Percentiles rank a stretch among this genome's conserved stretches.
Evolutionary conservation across 2,329 filamentous ascomycete genomes (phyloP).

Genomic region (Decorospora gaudefroyi): DNA sequence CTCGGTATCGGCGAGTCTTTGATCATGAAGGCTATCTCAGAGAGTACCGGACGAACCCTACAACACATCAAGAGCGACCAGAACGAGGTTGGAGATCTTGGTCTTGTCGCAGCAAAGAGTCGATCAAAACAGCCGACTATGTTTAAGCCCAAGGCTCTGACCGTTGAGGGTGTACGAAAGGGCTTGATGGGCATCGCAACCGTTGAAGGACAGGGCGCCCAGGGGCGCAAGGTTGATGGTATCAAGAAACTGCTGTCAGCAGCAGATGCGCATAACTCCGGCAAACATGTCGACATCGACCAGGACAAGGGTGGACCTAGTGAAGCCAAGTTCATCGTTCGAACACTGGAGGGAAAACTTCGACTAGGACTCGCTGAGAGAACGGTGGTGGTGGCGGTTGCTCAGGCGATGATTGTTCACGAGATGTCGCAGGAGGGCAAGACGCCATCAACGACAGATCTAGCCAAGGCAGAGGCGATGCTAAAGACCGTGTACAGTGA

Average conservation of each 20-base stretch:
- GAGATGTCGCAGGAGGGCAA: slow-evolving; percentile 74
- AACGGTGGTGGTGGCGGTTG: slow-evolving; percentile 86
- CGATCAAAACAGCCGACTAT: slow-evolving; percentile 94
- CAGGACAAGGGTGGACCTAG: slow-evolving; percentile 93
- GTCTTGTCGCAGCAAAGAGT: slow-evolving; percentile 93
- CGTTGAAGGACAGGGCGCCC: slow-evolving; percentile 81
- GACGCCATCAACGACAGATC: slow-evolving; percentile 71
- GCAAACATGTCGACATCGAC: slow-evolving; percentile 74
- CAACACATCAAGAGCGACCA: slow-evolving; percentile 93
- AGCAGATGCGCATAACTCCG: slow-evolving; percentile 72
- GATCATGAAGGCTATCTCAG: slow-evolving; percentile 98
- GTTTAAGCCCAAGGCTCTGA: slow-evolving; percentile 95
- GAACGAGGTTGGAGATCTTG: slow-evolving; percentile 93
- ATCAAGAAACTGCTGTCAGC: slow-evolving; percentile 97
- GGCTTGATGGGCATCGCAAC: slow-evolving; percentile 88
- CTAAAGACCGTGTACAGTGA: slow-evolving; percentile 96
- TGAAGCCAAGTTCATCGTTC: slow-evolving; percentile 91
- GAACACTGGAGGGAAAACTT: slow-evolving; percentile 93
- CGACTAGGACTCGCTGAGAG: slow-evolving; percentile 88
- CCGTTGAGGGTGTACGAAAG: slow-evolving; percentile 82
- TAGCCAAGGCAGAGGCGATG: slow-evolving; percentile 81
- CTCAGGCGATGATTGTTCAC: slow-evolving; percentile 84
- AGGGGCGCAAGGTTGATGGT: slow-evolving; percentile 85
- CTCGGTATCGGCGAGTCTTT: slow-evolving; percentile 97
- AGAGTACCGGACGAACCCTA: slow-evolving; percentile 86